A percentile compares a stretch with the other conserved stretches of the same genome.
Evolutionary conservation across 1,139 yeast genomes (phyloP).

Genomic region (Meyerozyma elateridarum): DNA sequence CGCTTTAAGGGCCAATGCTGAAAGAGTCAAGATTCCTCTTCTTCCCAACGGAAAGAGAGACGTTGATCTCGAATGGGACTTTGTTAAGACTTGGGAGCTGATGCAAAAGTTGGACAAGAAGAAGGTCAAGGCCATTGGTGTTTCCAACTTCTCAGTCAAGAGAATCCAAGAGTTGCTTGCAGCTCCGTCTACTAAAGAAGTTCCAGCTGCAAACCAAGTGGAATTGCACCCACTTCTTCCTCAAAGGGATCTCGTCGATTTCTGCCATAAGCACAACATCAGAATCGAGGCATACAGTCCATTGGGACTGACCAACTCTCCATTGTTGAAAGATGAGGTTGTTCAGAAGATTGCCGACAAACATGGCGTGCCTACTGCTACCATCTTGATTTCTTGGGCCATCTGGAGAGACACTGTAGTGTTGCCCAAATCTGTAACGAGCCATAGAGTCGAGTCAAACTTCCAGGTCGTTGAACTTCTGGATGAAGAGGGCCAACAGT

Average conservation of each 20-base stretch:
- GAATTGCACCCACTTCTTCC: constrained; percentile 76
- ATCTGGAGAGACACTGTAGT: constrained; percentile 65
- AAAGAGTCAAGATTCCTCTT: constrained; percentile 3
- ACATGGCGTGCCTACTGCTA: constrained; percentile 53
- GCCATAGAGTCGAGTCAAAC: constrained; percentile 57
- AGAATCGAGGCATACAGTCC: constrained; percentile 76
- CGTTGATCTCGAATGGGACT: constrained; percentile 8
- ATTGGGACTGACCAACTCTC: constrained; percentile 66
- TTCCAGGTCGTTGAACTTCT: constrained; percentile 46
- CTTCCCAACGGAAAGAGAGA: constrained; percentile 7
- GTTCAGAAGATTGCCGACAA: constrained; percentile 51
- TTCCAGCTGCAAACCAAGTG: constrained; percentile 71
- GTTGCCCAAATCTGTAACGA: constrained; percentile 70
- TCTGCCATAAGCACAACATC: constrained; percentile 50
- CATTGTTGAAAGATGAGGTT: constrained; percentile 49
- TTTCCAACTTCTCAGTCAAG: constrained; percentile 16
- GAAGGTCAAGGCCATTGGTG: constrained; percentile 18
- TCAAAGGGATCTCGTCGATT: constrained; percentile 58
- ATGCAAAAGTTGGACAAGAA: constrained; percentile 12
- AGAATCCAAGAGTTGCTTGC: constrained; percentile 14
- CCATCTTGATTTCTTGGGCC: constrained; percentile 68
- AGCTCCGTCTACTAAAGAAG: constrained; percentile 21
- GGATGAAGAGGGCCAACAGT: constrained; percentile 35
- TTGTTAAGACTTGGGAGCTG: constrained; percentile 12
- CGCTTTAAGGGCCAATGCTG: constrained; percentile 7